Base-by-base conservation (phyloP, 2,329 filamentous ascomycete genomes). In the Colletotrichum sp. region DNA sequence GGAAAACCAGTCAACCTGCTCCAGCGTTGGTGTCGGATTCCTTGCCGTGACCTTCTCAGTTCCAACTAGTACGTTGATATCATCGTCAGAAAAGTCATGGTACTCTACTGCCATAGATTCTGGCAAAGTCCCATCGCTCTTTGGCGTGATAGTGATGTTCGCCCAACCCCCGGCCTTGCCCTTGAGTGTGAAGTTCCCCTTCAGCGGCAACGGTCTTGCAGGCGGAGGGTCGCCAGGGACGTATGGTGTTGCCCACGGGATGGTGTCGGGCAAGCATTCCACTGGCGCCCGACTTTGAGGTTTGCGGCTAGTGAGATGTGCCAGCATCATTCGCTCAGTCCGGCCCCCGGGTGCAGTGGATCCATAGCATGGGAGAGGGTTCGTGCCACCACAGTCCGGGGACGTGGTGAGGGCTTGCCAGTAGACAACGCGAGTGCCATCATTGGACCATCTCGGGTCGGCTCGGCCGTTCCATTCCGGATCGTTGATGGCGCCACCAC, bases 391-490 rank as follows among this genome's bases (percentile, higher is more conserved):
- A 75, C 86, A 88, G 3, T 81, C 83, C 0, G 85, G 86, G 0
- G 81, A 70, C 2, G 81, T 76, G 2, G 82, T 81, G 21, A 85
- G 75, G 2, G 79, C 79, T 75, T 88, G 84, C 72, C 77, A 85
- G 69, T 85, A 88, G 2, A 84, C 83, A n/a, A 87, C 82, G 1
- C 79, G 76, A 0, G 85, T 87, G 2, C 82, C 82, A 73, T 87
- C 86, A 3, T 77, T 78, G 8, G 83, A 84, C 68, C 80, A 86
- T 8, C 78, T 80, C 3, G 85, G 86, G 74, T 87, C 86, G 8
- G 86, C 87, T 5, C 78, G 78, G 5, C 81, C 85, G 73, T 87
- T 87, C 86, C 86, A 87, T 12, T 85, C 81, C 0, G 86, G 83
- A 63, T 87, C 85, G 64, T 85, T 83, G 16, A 85, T 70, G 34